Evolutionary conservation across 2,329 filamentous ascomycete genomes (phyloP), one percentile per base, ranked within the genome.

Genomic region (Cladosporium velox): DNA sequence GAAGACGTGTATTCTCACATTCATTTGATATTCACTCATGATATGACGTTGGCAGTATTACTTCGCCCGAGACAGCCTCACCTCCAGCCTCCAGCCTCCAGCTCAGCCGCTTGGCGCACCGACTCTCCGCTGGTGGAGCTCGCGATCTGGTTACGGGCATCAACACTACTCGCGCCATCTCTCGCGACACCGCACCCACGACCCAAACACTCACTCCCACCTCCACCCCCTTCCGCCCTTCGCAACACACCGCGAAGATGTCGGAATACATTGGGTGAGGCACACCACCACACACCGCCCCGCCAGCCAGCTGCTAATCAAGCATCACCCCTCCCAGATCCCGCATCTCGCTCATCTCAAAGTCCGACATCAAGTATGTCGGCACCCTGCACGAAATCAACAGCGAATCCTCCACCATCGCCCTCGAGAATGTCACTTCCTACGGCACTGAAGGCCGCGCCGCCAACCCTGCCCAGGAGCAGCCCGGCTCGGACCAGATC

Each of bases 371-470:
- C 82, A 91, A 93, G 91, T 97, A 86, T 77, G 92, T 96, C 76
- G 95, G 95, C 72, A 94, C 91, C 64, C 88, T 99, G 62, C 93
- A 97, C 82, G 92, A 97, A 79, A 99, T 99, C 86, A 97, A 97
- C 81, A 96, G 94, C 69, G 93, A 97, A 79, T 91, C 92, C 73
- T 96, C 94, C 57, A 98, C 95, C 70, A 96, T 99, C 75, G 96
- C 95, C 51, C 88, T 99, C 70, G 93, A 99, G 78, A 94, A 97
- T 86, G 95, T 99, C 78, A 88, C 89, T 70, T 98, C 94, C 3
- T 96, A 90, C 77, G 95, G 95, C 72, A 97, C 95, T 34, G 95
- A 99, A 82, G 93, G 93, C 65, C 91, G 95, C 70, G 90, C 90
- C 76, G 87, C 85, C 71, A 88, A 90, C 72, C 89, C 90, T 21